Evolutionary conservation across 106 monocot species (phyloP).

Genomic region (Acorus calamus): DNA sequence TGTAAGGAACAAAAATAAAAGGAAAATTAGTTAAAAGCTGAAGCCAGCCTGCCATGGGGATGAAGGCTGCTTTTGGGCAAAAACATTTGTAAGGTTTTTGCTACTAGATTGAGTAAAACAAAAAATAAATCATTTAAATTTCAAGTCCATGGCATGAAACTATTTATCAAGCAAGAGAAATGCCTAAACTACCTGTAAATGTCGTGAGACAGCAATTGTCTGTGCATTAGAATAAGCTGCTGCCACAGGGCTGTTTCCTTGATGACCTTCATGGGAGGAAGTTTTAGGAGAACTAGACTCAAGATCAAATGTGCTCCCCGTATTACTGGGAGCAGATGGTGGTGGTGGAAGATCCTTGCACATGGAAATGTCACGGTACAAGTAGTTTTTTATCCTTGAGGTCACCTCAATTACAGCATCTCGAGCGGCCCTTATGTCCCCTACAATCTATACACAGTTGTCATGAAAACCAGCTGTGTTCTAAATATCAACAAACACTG

Average conservation of each 20-base stretch:
- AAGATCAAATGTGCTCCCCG: slow-evolving; percentile 2
- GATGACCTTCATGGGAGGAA: slow-evolving; percentile 1
- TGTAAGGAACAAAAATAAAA: too few relatives aligned
- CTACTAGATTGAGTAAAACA: too few relatives aligned
- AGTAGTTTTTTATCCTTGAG: slow-evolving; percentile 43
- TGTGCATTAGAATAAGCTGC: slow-evolving; percentile 1
- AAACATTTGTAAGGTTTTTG: too few relatives aligned
- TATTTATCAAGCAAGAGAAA: too few relatives aligned
- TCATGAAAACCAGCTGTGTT: not conserved
- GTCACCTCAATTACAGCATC: slow-evolving; percentile 79
- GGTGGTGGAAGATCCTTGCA: slow-evolving; percentile 26
- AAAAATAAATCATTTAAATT: too few relatives aligned
- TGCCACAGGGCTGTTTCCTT: slow-evolving; percentile 7
- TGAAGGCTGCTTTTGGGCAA: too few relatives aligned
- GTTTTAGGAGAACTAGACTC: slow-evolving; percentile 14
- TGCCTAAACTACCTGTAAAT: slow-evolving; percentile 10
- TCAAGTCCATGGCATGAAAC: too few relatives aligned
- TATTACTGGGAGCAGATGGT: not conserved
- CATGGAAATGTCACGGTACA: slow-evolving; percentile 41
- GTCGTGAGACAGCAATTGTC: not conserved
- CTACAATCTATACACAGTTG: slow-evolving; percentile 72
- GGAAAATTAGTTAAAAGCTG: too few relatives aligned
- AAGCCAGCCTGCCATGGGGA: too few relatives aligned
- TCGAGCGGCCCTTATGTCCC: slow-evolving; percentile 85
- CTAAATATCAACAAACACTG: not conserved